A percentile compares a stretch with the other conserved stretches of the same genome.
These are phyloP conservation scores for Ophiostoma fasciatum DNA, from an alignment of 2,329 filamentous ascomycete species.

Conservation along the genomic window DNA sequence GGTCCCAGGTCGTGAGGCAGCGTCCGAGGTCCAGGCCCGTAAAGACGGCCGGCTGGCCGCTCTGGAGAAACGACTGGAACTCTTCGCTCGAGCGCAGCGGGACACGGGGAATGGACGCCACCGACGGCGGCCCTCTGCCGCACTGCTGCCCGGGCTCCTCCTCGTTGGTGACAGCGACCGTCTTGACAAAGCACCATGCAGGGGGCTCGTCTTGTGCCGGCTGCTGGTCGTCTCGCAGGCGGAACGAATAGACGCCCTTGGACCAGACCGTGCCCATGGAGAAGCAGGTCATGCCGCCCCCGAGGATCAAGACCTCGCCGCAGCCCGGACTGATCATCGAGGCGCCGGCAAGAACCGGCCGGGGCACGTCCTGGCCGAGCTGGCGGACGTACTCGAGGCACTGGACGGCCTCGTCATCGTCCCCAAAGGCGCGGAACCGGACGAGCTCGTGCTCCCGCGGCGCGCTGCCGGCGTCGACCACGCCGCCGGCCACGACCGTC, in stretches of 20 bases:
- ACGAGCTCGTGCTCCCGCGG: constrained; percentile 36
- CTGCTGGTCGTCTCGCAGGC: no score
- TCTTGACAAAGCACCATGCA: constrained; percentile 6
- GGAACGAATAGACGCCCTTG: constrained; percentile 35
- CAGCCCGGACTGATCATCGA: constrained; percentile 33
- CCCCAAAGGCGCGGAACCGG: constrained; percentile 21
- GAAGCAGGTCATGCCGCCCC: constrained; percentile 79
- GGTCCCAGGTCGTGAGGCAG: constrained; percentile 53
- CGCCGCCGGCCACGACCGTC: constrained; percentile 26
- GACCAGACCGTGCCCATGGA: constrained; percentile 85
- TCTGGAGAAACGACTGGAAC: constrained; percentile 44
- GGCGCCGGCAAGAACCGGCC: constrained; percentile 60
- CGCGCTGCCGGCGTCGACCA: constrained; percentile 26
- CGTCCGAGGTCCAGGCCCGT: constrained; percentile 49
- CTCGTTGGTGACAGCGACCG: constrained; percentile 4
- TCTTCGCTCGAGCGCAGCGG: constrained; percentile 35
- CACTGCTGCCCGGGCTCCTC: neutral
- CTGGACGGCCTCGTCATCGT: constrained; percentile 15
- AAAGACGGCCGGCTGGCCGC: constrained; percentile 49
- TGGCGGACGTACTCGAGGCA: neutral
- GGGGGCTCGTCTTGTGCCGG: neutral
- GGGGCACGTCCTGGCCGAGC: constrained; percentile 9
- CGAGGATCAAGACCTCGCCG: constrained; percentile 45
- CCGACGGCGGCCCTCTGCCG: neutral
- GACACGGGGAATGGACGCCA: constrained; percentile 31